These are phyloP conservation scores for Sordaria brevicollis DNA, from an alignment of 495 filamentous ascomycete species.

Conservation along the genomic window DNA sequence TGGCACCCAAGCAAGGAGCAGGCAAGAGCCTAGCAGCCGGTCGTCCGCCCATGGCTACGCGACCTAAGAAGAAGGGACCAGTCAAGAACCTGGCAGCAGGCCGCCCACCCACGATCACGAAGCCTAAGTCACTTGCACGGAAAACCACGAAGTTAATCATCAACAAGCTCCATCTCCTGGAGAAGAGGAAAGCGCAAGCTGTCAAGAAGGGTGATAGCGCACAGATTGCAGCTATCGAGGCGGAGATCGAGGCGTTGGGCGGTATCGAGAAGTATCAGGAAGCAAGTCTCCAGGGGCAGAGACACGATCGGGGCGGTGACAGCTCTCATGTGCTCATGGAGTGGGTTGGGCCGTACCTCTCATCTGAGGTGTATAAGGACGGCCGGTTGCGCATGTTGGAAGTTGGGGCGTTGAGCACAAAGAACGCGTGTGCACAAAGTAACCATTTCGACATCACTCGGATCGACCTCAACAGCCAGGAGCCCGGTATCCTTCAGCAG, in stretches of 20 bases:
- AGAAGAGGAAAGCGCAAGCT: slow-evolving; percentile 67
- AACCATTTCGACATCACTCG: slow-evolving; percentile 60
- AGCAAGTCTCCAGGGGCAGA: slow-evolving; percentile 83
- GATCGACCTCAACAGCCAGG: slow-evolving; percentile 86
- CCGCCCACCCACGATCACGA: slow-evolving; percentile 50
- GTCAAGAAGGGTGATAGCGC: slow-evolving; percentile 48
- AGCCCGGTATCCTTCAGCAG: slow-evolving; percentile 67
- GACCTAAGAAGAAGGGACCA: slow-evolving; percentile 21
- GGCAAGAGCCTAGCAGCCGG: background rate
- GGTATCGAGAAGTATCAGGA: slow-evolving; percentile 78
- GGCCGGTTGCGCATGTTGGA: slow-evolving; percentile 61
- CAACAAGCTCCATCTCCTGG: slow-evolving; percentile 70
- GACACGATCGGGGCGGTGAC: slow-evolving; percentile 76
- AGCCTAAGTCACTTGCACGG: slow-evolving; percentile 55
- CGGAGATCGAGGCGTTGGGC: slow-evolving; percentile 48
- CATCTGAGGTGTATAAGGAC: slow-evolving; percentile 15
- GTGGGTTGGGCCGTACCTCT: slow-evolving; percentile 54
- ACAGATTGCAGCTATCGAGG: slow-evolving; percentile 44
- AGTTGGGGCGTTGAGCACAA: slow-evolving; percentile 75
- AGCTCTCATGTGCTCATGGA: slow-evolving; percentile 76
- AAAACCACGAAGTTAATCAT: slow-evolving; percentile 75
- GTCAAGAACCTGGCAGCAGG: slow-evolving; percentile 52
- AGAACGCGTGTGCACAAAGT: slow-evolving; percentile 73
- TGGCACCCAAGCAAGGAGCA: background rate
- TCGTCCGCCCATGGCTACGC: background rate